Conservation (phyloP, 2,329 filamentous ascomycete genomes). For the Cordyceps fumosorosea region DNA sequence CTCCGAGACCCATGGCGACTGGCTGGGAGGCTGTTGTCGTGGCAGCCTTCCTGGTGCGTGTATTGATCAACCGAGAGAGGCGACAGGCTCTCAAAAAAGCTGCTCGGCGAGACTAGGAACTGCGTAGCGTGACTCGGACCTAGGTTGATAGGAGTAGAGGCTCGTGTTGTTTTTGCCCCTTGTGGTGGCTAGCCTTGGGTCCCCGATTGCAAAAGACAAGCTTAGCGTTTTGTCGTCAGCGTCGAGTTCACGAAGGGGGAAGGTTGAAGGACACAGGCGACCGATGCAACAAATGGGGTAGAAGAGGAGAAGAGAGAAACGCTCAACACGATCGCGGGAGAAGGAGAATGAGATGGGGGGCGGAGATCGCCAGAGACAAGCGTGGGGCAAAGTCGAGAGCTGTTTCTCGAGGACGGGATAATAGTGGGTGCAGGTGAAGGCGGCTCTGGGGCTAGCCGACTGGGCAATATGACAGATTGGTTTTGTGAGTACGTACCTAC, state of each 20-base stretch:
- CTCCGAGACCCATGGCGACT: constrained; percentile 48
- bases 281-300: background rate
- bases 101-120: background rate
- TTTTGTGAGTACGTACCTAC: background rate
- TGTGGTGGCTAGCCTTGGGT: background rate
- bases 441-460: background rate
- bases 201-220: background rate
- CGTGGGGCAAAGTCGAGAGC: constrained; percentile 1
- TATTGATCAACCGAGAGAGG: background rate
- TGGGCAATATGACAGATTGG: background rate
- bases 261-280: background rate
- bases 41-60: background rate
- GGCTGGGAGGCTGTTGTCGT: background rate
- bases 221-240: background rate
- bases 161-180: too few species aligned
- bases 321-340: background rate
- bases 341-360: constrained; percentile 1
- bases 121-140: background rate
- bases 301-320: background rate
- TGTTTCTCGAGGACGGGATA: background rate
- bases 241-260: background rate
- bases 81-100: background rate
- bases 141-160: background rate
- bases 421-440: constrained; percentile 4
- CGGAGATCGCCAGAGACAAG: constrained; percentile 4